Evolutionary conservation across 2,329 filamentous ascomycete genomes (phyloP), one percentile per base, ranked within the genome.

Genomic region (Parastagonospora nodorum): DNA sequence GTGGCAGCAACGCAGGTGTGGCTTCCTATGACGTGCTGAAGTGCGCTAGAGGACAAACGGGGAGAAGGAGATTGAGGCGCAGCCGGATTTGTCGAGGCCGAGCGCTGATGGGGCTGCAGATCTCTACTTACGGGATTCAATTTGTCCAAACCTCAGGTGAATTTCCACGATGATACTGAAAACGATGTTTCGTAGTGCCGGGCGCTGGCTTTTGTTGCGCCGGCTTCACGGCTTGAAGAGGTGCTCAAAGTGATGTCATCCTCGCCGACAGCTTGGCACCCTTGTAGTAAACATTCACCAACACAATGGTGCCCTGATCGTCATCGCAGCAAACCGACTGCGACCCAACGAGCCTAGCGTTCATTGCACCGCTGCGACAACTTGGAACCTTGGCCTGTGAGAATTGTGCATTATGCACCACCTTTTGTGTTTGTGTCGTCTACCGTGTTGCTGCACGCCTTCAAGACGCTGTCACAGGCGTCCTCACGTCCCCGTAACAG

Each of bases 1-100:
- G 54, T 40, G 44, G 36, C 35, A 46, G 41, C 40, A 37, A 28
- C 39, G 32, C 46, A 31, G 38, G 37, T 55, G 58, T 61, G 58
- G 53, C 56, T 55, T 44, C 40, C 54, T 49, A 59, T 61, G 58
- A 61, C 58, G 58, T 61, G 49, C 46, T 47, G 48, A 47, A 47
- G 27, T 36, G 48, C 48, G 52, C 55, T 54, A 60, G 42, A 36
- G 42, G 29, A 42, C 48, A 42, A 31, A 28, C 35, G 35, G 43
- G 38, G 33, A 30, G 32, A 41, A 16, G 16, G 30, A 30, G 45
- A 42, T 51, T 54, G 57, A 54, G 55, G 57, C 53, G 58, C 53
- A 60, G 58, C 51, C 43, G 48, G 46, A 46, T 59, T 59, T 39
- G 42, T 46, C 33, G 35, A 28, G 45, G 48, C 54, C 48, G 45